phyloP scores from a whole-genome alignment of 441 rosid species.

The Mallotus japonicus region DNA sequence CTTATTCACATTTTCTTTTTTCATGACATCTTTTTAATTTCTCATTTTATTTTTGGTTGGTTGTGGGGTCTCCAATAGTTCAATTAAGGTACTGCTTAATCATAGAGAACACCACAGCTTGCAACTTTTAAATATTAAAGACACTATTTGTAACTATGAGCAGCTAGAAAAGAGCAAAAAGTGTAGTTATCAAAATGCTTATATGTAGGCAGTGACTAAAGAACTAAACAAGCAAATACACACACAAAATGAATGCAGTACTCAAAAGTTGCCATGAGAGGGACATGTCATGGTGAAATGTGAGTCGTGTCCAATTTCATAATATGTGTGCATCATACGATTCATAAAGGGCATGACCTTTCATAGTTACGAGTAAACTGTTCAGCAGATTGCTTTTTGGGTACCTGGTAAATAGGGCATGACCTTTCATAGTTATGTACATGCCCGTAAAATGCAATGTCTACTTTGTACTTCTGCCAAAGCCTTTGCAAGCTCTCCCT shows the following conservation, averaged over 20 bases:
- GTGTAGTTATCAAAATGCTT: too few relatives aligned
- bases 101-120: background rate
- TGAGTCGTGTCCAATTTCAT: background rate
- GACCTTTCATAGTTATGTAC: conserved; percentile 91
- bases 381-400: background rate
- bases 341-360: background rate
- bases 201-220: too few relatives aligned
- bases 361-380: background rate
- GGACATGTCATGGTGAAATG: background rate
- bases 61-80: background rate
- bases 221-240: background rate
- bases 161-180: too few relatives aligned
- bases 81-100: background rate
- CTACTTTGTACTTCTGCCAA: conserved; percentile 96
- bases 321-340: background rate
- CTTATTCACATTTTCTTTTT: background rate
- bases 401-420: conserved; percentile 87
- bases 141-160: background rate
- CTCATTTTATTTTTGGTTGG: too few relatives aligned
- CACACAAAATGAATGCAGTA: background rate
- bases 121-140: background rate
- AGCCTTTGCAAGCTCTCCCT: conserved; percentile 84
- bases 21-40: too few relatives aligned
- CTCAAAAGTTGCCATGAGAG: background rate
- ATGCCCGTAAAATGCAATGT: conserved; percentile 90